Evolutionary conservation across 148 eudicot species (phyloP).

Genomic region (Cornus controversa): DNA sequence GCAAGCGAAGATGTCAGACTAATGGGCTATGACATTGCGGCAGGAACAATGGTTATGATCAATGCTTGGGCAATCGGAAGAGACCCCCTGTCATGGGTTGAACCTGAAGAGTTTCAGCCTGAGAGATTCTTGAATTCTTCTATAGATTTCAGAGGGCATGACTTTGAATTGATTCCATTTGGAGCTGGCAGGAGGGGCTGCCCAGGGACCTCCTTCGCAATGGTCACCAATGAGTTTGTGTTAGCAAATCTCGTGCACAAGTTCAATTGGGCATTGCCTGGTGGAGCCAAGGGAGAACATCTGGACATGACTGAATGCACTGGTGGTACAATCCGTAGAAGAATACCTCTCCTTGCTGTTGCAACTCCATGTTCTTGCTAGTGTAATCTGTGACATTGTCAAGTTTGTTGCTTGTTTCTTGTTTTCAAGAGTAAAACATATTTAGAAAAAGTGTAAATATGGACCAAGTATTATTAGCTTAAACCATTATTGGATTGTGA

Average conservation of each 20-base stretch:
- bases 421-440: background rate
- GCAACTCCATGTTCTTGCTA: constrained; percentile 13
- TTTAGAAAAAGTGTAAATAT: too few species aligned
- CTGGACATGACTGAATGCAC: constrained; percentile 38
- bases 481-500: too few species aligned
- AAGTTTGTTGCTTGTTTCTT: constrained; percentile 4
- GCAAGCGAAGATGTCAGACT: constrained; percentile 49
- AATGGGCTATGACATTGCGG: constrained; percentile 50
- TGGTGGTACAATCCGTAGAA: constrained; percentile 34
- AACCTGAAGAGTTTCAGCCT: constrained; percentile 55
- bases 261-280: constrained; percentile 54
- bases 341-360: constrained; percentile 33
- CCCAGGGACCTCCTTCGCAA: constrained; percentile 48
- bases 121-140: constrained; percentile 52
- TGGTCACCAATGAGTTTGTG: constrained; percentile 37
- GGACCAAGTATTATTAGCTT: background rate
- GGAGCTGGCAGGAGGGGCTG: constrained; percentile 74
- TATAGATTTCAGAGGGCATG: constrained; percentile 49
- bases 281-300: constrained; percentile 23
- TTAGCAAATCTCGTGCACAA: constrained; percentile 49
- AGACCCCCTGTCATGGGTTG: constrained; percentile 55
- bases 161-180: constrained; percentile 62
- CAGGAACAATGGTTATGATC: constrained; percentile 45
- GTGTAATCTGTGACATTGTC: background rate
- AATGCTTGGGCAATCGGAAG: constrained; percentile 71